Percentiles rank a stretch among this genome's conserved stretches.
Evolutionary conservation across 306 rosid species (phyloP).

Genomic region (Dryas drummondii): DNA sequence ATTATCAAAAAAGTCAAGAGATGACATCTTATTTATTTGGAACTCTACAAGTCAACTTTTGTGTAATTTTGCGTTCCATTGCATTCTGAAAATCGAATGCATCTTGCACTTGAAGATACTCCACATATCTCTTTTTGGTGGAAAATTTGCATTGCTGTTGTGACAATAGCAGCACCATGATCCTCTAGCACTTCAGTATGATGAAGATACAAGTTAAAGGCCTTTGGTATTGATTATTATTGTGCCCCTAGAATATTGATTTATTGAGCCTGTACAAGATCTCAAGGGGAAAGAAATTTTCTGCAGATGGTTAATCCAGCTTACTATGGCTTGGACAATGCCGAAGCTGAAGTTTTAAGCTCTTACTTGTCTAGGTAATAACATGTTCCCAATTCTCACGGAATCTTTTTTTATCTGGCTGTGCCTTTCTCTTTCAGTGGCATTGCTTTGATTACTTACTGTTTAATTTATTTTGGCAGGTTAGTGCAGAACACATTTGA

Average conservation of each 20-base stretch:
- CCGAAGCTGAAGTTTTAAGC: slow-evolving; percentile 67
- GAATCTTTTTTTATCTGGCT: slow-evolving; percentile 5
- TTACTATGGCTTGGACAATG: slow-evolving; percentile 82
- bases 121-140: neutral
- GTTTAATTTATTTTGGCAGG: slow-evolving; percentile 47
- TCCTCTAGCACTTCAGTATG: neutral
- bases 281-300: slow-evolving; percentile 3
- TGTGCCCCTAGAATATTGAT: neutral
- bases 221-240: neutral
- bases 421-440: slow-evolving; percentile 10
- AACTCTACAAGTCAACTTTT: too few species aligned
- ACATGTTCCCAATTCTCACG: slow-evolving; percentile 19
- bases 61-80: too few species aligned
- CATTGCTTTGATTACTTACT: slow-evolving; percentile 22
- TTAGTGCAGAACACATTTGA: slow-evolving; percentile 80
- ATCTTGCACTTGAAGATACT: neutral
- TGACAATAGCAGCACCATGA: neutral
- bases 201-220: neutral
- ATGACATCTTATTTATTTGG: too few species aligned
- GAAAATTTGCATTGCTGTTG: neutral
- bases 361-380: slow-evolving; percentile 83
- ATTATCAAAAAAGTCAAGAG: too few species aligned
- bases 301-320: slow-evolving; percentile 92
- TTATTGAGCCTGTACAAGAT: neutral
- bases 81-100: too few species aligned